Conservation (phyloP, 1,284 basidiomycete genomes). For the Pyrrhoderma lamaoense region DNA sequence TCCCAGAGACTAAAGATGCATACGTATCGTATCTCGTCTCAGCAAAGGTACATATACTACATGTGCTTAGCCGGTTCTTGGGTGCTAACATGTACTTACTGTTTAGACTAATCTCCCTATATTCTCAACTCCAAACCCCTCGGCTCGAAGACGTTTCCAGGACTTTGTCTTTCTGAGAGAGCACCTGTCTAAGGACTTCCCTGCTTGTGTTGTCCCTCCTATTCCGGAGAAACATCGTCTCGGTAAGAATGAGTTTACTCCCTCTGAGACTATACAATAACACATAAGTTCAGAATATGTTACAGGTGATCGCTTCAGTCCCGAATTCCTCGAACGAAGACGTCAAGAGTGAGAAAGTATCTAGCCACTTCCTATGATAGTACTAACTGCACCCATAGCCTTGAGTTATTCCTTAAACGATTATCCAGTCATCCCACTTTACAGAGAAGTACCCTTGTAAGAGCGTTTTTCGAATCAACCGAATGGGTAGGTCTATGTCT, state of each 20-base stretch:
- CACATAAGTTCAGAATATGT: slow-evolving; percentile 72
- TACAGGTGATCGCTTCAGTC: slow-evolving; percentile 93
- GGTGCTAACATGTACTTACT: not conserved
- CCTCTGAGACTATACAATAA: not conserved
- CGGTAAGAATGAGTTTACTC: slow-evolving; percentile 46
- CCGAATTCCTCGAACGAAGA: slow-evolving; percentile 92
- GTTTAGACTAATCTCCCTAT: slow-evolving; percentile 71
- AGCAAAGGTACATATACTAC: slow-evolving; percentile 59
- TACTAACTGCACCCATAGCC: slow-evolving; percentile 38
- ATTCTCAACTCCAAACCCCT: slow-evolving; percentile 69
- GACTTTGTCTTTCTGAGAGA: slow-evolving; percentile 95
- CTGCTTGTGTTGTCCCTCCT: slow-evolving; percentile 93
- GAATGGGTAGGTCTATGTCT: slow-evolving; percentile 77
- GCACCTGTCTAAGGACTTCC: slow-evolving; percentile 86
- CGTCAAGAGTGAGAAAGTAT: slow-evolving; percentile 70
- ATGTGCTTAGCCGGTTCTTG: not conserved
- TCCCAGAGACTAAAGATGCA: slow-evolving; percentile 92
- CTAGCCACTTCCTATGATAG: not conserved
- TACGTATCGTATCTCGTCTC: slow-evolving; percentile 93
- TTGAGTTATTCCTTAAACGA: slow-evolving; percentile 90
- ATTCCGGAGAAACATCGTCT: slow-evolving; percentile 95
- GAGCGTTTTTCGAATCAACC: slow-evolving; percentile 90
- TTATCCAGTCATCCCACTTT: slow-evolving; percentile 89
- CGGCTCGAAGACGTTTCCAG: slow-evolving; percentile 84
- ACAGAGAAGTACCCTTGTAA: slow-evolving; percentile 84